Evolutionary conservation across 495 filamentous ascomycete genomes (phyloP).

Genomic region (Mytilinidion resinicola): DNA sequence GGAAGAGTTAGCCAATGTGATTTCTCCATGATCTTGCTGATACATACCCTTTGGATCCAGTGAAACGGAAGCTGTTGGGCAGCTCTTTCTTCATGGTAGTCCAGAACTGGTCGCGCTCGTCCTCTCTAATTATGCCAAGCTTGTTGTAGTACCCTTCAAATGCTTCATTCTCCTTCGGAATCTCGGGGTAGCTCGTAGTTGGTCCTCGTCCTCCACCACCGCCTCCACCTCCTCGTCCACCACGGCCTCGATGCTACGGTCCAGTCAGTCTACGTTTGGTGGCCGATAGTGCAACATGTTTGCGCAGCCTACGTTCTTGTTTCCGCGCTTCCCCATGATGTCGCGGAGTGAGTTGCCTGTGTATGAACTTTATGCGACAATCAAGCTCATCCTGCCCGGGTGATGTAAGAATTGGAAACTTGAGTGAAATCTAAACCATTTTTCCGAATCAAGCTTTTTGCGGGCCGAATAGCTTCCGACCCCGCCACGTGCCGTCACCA

Average conservation of each 20-base stretch:
- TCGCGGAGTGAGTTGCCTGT: neutral
- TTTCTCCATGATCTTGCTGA: neutral
- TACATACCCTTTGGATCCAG: conserved; percentile 75
- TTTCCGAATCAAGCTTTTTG: no score
- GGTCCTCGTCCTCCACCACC: conserved; percentile 29
- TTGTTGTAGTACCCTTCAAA: conserved; percentile 80
- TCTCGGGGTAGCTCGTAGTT: conserved; percentile 47
- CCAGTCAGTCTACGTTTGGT: neutral
- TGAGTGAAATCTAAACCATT: no score
- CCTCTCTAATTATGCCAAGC: conserved; percentile 62
- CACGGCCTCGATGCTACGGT: conserved; percentile 18
- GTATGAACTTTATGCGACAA: no score
- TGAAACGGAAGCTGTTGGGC: conserved; percentile 94
- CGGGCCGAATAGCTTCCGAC: no score
- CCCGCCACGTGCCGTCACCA: no score
- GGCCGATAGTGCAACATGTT: neutral
- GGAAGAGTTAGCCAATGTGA: conserved; percentile 10
- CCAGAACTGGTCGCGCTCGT: conserved; percentile 78
- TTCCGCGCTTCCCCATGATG: conserved; percentile 11
- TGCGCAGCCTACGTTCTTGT: conserved; percentile 6
- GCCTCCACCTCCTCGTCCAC: conserved; percentile 32
- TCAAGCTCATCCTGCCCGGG: no score
- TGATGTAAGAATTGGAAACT: no score
- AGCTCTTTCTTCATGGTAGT: conserved; percentile 68
- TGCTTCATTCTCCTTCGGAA: conserved; percentile 64